phyloP scores from a whole-genome alignment of 2,329 filamentous ascomycete genomes.

The Fusarium tuaranense region DNA sequence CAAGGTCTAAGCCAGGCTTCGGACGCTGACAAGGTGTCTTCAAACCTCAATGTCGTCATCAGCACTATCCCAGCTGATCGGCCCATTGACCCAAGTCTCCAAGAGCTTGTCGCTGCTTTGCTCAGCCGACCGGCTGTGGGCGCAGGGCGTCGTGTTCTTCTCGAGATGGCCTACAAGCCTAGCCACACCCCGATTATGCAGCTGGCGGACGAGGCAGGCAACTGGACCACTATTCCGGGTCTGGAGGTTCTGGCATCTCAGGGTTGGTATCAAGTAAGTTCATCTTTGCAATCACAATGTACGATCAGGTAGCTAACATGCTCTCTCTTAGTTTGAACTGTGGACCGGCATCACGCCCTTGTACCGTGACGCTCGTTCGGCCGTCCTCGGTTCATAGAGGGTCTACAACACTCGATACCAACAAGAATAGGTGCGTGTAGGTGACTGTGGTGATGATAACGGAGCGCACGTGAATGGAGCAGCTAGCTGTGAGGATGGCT shows the following conservation, averaged over 20 bases:
- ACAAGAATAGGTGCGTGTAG: conserved; percentile 4
- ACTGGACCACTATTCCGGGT: conserved; percentile 88
- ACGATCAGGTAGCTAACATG: conserved; percentile 32
- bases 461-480: not conserved
- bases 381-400: conserved; percentile 59
- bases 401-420: not conserved
- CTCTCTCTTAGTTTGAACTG: conserved; percentile 71
- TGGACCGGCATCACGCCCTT: conserved; percentile 87
- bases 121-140: conserved; percentile 56
- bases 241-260: conserved; percentile 91
- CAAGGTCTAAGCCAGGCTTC: conserved; percentile 66
- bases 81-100: conserved; percentile 80
- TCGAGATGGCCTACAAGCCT: conserved; percentile 98
- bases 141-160: conserved; percentile 67
- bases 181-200: conserved; percentile 85
- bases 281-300: not conserved
- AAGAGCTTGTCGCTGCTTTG: conserved; percentile 69
- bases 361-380: conserved; percentile 75
- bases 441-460: not conserved
- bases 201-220: conserved; percentile 76
- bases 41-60: conserved; percentile 74
- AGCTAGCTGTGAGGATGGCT: not conserved
- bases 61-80: conserved; percentile 92
- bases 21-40: conserved; percentile 62
- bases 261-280: conserved; percentile 83